A percentile compares a stretch with the other conserved stretches of the same genome.
Conservation (phyloP, 305 asterid genomes). For the Fraxinus floribunda region DNA sequence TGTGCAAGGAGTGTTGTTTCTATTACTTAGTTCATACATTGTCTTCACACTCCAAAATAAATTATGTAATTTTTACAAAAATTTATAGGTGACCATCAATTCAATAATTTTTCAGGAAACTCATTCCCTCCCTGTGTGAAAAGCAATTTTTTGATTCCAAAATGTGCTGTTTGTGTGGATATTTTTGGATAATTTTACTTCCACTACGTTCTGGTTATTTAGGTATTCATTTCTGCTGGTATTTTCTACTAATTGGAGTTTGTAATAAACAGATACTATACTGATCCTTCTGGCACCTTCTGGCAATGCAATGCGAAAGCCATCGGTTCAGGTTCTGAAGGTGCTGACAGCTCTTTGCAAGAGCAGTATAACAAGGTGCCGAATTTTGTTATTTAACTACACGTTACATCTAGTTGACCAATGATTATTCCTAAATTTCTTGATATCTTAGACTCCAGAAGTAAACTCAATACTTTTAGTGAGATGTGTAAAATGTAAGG, state of each 20-base stretch:
- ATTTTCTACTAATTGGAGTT: background rate
- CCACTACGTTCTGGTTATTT: background rate
- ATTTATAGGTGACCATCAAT: background rate
- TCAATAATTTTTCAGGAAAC: background rate
- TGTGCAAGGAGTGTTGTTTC: background rate
- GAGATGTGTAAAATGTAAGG: background rate
- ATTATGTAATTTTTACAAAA: background rate
- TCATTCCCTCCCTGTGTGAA: background rate
- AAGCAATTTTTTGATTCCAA: background rate
- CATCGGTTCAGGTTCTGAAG: slow-evolving; percentile 95
- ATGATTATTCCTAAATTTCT: background rate
- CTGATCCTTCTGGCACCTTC: slow-evolving; percentile 93
- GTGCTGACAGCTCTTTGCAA: slow-evolving; percentile 95
- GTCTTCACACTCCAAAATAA: background rate
- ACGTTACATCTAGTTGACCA: background rate
- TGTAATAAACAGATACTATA: slow-evolving; percentile 58
- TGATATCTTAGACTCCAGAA: background rate
- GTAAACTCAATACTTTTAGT: background rate
- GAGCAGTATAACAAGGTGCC: slow-evolving; percentile 59
- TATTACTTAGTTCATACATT: background rate
- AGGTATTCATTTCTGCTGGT: background rate
- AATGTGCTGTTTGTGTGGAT: background rate
- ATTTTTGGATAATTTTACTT: background rate
- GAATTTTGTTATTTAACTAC: background rate
- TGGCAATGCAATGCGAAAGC: slow-evolving; percentile 98